phyloP scores from a whole-genome alignment of 2,329 filamentous ascomycete species.

The Parastagonospora nodorum region DNA sequence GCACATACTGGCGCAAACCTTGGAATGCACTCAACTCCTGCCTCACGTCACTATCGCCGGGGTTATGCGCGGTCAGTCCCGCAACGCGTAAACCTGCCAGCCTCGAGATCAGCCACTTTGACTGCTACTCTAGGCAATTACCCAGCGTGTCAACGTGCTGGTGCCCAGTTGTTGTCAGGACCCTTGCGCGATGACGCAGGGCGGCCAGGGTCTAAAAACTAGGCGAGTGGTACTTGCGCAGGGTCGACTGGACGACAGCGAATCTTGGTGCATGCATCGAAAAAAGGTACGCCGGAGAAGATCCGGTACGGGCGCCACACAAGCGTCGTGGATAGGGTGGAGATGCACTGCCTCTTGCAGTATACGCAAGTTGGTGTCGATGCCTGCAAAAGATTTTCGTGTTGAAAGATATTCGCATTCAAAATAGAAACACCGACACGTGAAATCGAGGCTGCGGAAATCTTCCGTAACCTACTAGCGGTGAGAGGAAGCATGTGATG shows the following conservation, averaged over 20 bases:
- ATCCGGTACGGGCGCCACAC: background rate
- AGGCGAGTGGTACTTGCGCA: conserved; percentile 21
- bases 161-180: conserved; percentile 11
- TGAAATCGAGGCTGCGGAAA: no score
- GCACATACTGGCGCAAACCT: conserved; percentile 4
- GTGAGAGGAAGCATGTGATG: no score
- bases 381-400: background rate
- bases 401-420: background rate
- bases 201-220: conserved; percentile 1
- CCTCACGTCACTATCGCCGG: conserved; percentile 34
- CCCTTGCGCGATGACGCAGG: conserved; percentile 21
- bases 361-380: background rate
- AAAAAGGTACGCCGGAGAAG: background rate
- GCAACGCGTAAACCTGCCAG: conserved; percentile 17
- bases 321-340: background rate
- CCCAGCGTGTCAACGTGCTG: conserved; percentile 28
- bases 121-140: conserved; percentile 7
- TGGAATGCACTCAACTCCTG: conserved; percentile 4
- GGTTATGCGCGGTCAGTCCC: conserved; percentile 15
- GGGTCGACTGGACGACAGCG: conserved; percentile 12
- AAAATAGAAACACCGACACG: no score
- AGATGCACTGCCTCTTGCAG: conserved; percentile 1
- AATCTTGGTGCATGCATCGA: conserved; percentile 7
- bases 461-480: no score
- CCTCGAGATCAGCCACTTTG: conserved; percentile 19